phyloP scores from a whole-genome alignment of 768 basidiomycete genomes.

The Lactifluus rugatus region DNA sequence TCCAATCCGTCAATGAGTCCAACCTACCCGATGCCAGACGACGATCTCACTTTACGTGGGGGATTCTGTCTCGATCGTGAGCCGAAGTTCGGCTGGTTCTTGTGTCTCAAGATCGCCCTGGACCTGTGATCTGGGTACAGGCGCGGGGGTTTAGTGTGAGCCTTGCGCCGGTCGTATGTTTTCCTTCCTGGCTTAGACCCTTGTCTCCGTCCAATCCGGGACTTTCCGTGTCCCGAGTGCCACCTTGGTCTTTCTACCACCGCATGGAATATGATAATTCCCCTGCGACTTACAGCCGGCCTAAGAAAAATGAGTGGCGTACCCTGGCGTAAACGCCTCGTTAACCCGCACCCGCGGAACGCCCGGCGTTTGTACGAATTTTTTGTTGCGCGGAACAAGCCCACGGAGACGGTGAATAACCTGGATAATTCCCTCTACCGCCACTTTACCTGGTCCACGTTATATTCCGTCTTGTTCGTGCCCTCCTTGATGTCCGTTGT shows the following conservation, averaged over 20 bases:
- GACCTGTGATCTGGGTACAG: background rate
- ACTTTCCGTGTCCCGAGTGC: conserved; percentile 1
- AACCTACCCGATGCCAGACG: background rate
- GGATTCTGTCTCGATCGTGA: conserved; percentile 3
- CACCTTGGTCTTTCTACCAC: conserved; percentile 4
- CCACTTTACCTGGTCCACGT: background rate
- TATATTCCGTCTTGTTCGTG: background rate
- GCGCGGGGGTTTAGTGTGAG: background rate
- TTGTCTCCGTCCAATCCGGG: background rate
- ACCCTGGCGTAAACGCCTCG: background rate
- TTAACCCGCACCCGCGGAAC: conserved; percentile 6
- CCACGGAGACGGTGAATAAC: background rate
- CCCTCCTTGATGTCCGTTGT: background rate
- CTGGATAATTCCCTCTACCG: background rate
- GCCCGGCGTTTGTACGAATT: background rate
- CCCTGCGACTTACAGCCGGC: conserved; percentile 19
- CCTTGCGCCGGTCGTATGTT: conserved; percentile 5
- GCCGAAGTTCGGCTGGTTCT: conserved; percentile 4
- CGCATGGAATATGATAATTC: conserved; percentile 1
- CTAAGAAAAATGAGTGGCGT: background rate
- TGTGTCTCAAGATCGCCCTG: background rate
- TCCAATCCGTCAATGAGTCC: background rate
- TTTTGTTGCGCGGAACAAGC: background rate
- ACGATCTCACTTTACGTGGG: background rate
- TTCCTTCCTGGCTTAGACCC: background rate